Percentiles rank a stretch among this genome's conserved stretches.
These are phyloP conservation scores for Tricholoma saponaceum DNA, from an alignment of 768 basidiomycete species.

Conservation along the genomic window DNA sequence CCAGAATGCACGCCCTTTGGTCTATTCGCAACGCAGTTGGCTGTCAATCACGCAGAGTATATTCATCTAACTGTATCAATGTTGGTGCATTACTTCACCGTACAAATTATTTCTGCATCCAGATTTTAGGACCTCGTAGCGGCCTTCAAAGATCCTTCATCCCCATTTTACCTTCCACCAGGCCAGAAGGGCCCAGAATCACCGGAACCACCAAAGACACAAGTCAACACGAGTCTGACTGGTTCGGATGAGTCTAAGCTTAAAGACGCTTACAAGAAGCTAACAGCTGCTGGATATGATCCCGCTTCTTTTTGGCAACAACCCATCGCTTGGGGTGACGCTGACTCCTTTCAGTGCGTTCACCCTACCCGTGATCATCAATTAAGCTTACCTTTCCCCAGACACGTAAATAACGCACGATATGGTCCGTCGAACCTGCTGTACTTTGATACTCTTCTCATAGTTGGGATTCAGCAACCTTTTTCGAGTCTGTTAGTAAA, in stretches of 20 bases:
- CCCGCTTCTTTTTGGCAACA: slow-evolving; percentile 74
- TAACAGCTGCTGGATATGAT: slow-evolving; percentile 50
- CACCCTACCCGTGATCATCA: neutral
- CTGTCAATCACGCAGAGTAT: neutral
- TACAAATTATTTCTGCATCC: no score
- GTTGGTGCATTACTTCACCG: neutral
- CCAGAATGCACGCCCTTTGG: neutral
- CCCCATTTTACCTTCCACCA: slow-evolving; percentile 62
- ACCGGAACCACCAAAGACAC: slow-evolving; percentile 55
- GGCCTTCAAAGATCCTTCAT: slow-evolving; percentile 57
- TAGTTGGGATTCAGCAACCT: no score
- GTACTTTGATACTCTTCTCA: slow-evolving; percentile 1
- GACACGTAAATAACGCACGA: slow-evolving; percentile 76
- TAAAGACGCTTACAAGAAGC: slow-evolving; percentile 37
- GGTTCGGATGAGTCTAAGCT: slow-evolving; percentile 2
- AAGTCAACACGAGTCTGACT: neutral
- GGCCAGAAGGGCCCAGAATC: slow-evolving; percentile 40
- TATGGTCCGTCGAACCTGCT: slow-evolving; percentile 46
- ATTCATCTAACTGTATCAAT: slow-evolving; percentile 2
- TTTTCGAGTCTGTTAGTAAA: slow-evolving; percentile 61
- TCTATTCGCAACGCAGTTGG: neutral
- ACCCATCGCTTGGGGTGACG: slow-evolving; percentile 74
- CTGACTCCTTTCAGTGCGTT: slow-evolving; percentile 72
- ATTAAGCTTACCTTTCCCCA: slow-evolving; percentile 19
- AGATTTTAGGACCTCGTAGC: slow-evolving; percentile 38